These are phyloP conservation scores for Pseudocercospora fijiensis DNA, from an alignment of 2,329 filamentous ascomycete genomes.

Conservation along the genomic window DNA sequence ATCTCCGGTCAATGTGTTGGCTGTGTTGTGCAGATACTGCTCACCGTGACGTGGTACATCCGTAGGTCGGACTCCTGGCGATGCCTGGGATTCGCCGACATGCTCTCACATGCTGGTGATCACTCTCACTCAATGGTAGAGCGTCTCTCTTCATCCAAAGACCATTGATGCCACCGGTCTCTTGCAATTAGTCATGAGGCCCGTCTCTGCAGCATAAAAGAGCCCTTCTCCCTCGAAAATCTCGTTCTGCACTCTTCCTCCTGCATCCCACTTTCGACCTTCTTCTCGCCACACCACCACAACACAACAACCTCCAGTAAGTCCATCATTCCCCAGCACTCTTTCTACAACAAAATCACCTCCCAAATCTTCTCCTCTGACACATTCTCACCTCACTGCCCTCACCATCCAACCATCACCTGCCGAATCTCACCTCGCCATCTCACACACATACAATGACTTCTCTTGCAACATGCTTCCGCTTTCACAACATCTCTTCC, in stretches of 20 bases:
- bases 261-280: not conserved
- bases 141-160: not conserved
- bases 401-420: not conserved
- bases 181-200: not conserved
- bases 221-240: not conserved
- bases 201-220: not conserved
- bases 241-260: not conserved
- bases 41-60: not conserved
- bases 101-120: not conserved
- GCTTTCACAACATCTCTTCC: no score
- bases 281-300: not conserved
- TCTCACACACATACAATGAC: no score
- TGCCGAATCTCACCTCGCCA: not conserved
- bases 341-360: not conserved
- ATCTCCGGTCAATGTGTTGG: not conserved
- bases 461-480: no score
- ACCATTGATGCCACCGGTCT: not conserved
- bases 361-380: not conserved
- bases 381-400: not conserved
- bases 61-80: not conserved
- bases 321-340: not conserved
- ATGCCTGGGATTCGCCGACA: not conserved
- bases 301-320: not conserved
- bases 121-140: not conserved
- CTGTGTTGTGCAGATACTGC: not conserved